Evolutionary conservation across 2,329 filamentous ascomycete species (phyloP), one percentile per base, ranked within the genome.

Genomic region (Colletotrichum musae): DNA sequence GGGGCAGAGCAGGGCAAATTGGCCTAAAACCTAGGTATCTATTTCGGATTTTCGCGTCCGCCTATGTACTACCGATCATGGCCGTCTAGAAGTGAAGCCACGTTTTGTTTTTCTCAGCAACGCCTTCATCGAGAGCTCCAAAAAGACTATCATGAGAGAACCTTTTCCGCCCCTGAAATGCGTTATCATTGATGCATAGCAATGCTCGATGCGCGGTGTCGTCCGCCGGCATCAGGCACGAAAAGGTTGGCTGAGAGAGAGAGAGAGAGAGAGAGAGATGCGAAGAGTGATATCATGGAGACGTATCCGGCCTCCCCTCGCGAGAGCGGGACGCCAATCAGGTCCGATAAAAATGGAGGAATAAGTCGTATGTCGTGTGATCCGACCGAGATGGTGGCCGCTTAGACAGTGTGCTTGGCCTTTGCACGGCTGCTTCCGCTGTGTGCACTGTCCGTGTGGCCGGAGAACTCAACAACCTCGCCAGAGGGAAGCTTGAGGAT

Each of bases 391-490:
- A 53, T 53, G 18, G 28, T 32, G 39, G 56, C 28, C 36, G 28
- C 39, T 86, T 92, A 98, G 77, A 94, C 94, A 58, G 88, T 87
- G 82, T 94, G 94, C 88, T 98, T 99, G 76, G 96, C 93, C 88
- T 97, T 98, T 66, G 96, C 96, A 76, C 97, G 91, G 70, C 94
- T 97, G 84, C 95, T 98, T 74, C 96, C 96, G 70, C 93, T 91
- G 80, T 97, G 93, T 45, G 96, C 95, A 75, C 93, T 93, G 75
- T 99, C 97, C 18, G 94, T 97, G 84, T 99, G 96, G 70, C 96
- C 96, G 21, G 94, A 97, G 84, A 98, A 99, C 84, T 99, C 97
- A 69, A 99, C 90, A 71, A 85, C 81, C 80, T 98, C 96, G 70
- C 84, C 87, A 64, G 91, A 83, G 70, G 92, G 92, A 70, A 99